phyloP scores from a whole-genome alignment of 176 grass and related monocot genomes.

The Cenchrus americanus region DNA sequence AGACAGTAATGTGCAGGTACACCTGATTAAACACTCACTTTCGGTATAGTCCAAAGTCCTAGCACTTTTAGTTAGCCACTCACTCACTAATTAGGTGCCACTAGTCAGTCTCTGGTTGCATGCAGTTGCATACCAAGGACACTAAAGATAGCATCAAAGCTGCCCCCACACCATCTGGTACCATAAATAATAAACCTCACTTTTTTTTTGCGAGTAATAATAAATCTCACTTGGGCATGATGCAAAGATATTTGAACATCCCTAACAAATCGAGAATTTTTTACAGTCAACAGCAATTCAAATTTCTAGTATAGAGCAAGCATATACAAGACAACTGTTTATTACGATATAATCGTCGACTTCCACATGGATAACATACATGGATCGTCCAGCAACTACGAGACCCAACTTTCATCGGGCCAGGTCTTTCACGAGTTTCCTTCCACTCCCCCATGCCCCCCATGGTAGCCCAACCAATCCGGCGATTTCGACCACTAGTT shows the following conservation, averaged over 20 bases:
- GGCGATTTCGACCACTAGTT: conserved; percentile 12
- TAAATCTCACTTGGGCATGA: neutral
- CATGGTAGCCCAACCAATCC: conserved; percentile 27
- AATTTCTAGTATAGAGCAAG: neutral
- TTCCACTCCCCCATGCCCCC: conserved; percentile 6
- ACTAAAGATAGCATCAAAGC: neutral
- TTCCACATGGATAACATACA: neutral
- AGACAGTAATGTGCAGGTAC: conserved; percentile 5
- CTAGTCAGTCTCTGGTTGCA: neutral
- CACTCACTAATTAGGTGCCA: conserved; percentile 38
- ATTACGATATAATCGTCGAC: neutral
- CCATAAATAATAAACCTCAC: neutral
- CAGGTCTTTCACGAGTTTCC: neutral
- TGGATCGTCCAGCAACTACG: neutral
- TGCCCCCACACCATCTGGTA: neutral
- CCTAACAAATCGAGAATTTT: neutral
- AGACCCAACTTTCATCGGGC: neutral
- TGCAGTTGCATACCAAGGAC: conserved; percentile 8
- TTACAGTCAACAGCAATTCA: neutral
- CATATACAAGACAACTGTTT: neutral
- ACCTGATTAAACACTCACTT: conserved; percentile 33
- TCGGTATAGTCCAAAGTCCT: conserved; percentile 17
- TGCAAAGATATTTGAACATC: neutral
- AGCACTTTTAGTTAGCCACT: conserved; percentile 36
- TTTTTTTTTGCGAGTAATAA: neutral